Percentiles rank a stretch among this genome's conserved stretches.
phyloP scores from a whole-genome alignment of 192 early-diverging fungal genomes.

The Chytriomyces confervae region DNA sequence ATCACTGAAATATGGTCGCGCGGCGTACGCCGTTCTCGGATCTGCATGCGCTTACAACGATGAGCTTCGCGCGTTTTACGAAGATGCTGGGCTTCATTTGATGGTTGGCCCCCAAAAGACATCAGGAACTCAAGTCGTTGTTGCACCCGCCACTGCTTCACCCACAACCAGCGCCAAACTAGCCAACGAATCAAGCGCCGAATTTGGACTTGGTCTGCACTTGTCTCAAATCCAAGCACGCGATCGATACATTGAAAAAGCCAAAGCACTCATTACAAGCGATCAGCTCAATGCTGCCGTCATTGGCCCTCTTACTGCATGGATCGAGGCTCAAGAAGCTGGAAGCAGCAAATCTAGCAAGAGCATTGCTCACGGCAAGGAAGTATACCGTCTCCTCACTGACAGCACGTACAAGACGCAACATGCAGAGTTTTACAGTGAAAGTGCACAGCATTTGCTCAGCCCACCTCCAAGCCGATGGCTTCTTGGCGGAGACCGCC shows the following conservation, averaged over 20 bases:
- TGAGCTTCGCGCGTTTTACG: constrained; percentile 26
- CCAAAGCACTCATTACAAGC: constrained; percentile 58
- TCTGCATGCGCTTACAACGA: constrained; percentile 9
- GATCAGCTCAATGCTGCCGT: background rate
- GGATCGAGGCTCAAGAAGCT: constrained; percentile 30
- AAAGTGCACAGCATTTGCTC: constrained; percentile 41
- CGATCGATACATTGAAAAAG: constrained; percentile 64
- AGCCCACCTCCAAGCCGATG: constrained; percentile 76
- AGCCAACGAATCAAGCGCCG: constrained; percentile 64
- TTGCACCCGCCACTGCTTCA: background rate
- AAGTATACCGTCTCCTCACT: constrained; percentile 54
- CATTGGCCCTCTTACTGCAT: constrained; percentile 9
- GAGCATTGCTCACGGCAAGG: constrained; percentile 58
- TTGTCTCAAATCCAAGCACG: constrained; percentile 73
- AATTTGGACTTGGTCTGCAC: constrained; percentile 86
- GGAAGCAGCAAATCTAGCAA: constrained; percentile 53
- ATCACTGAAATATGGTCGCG: background rate
- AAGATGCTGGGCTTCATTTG: constrained; percentile 10
- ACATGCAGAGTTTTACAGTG: constrained; percentile 45
- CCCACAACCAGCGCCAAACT: constrained; percentile 9
- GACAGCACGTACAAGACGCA: constrained; percentile 45
- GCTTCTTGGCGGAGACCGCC: constrained; percentile 86
- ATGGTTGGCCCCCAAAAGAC: background rate
- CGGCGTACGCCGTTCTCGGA: constrained; percentile 5
- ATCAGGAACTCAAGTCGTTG: background rate